Percentiles rank a stretch among this genome's conserved stretches.
phyloP scores from a whole-genome alignment of 177 flowering plant genomes.

The Tripterygium wilfordii region DNA sequence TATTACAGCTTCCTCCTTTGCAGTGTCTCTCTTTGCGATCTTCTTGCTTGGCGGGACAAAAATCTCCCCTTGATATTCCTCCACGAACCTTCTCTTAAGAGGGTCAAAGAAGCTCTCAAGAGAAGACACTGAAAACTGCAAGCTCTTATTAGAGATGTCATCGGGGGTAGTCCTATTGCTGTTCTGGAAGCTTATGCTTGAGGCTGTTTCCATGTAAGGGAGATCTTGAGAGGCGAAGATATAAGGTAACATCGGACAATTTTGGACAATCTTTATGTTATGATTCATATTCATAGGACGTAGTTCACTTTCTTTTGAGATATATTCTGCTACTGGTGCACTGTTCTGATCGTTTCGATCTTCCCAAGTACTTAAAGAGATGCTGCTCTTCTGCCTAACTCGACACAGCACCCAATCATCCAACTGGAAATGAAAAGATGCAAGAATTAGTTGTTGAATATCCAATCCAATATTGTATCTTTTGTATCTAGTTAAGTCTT shows the following conservation, averaged over 20 bases:
- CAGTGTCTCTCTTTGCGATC: not conserved
- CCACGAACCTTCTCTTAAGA: slow-evolving; percentile 11
- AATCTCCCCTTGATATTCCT: not conserved
- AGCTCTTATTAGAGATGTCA: too few relatives aligned
- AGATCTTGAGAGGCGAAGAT: slow-evolving; percentile 17
- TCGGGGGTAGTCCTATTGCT: too few relatives aligned
- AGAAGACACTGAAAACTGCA: slow-evolving; percentile 4
- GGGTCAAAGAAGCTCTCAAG: slow-evolving; percentile 6
- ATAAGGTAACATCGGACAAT: slow-evolving; percentile 22
- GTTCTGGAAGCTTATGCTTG: slow-evolving; percentile 15
- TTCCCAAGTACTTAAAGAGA: slow-evolving; percentile 16
- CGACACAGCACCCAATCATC: slow-evolving; percentile 42
- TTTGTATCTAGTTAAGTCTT: not conserved
- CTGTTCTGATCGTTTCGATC: slow-evolving; percentile 6
- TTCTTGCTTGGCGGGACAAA: slow-evolving; percentile 8
- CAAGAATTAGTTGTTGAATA: not conserved
- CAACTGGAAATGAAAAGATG: slow-evolving; percentile 17
- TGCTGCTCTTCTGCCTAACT: slow-evolving; percentile 23
- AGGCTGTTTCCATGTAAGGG: slow-evolving; percentile 6
- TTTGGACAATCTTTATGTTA: slow-evolving; percentile 7
- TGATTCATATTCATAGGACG: not conserved
- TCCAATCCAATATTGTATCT: too few relatives aligned
- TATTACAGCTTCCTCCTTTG: slow-evolving; percentile 1
- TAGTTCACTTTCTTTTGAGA: slow-evolving; percentile 1
- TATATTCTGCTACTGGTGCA: not conserved